These are phyloP conservation scores for Dryas drummondii DNA, from an alignment of 306 rosid species.

Conservation along the genomic window DNA sequence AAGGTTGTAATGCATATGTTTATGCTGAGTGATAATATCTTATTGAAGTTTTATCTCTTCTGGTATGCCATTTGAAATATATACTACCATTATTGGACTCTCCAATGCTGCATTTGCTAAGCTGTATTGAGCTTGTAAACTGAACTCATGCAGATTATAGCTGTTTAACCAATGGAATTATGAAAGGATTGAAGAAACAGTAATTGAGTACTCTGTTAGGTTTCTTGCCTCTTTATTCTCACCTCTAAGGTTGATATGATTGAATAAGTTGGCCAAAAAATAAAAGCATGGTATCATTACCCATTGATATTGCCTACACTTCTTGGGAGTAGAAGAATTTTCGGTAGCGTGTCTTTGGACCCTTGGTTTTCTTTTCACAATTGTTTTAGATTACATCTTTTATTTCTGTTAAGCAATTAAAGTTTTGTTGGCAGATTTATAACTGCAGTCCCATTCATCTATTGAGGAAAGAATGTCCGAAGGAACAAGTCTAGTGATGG, in stretches of 20 bases:
- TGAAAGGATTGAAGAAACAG: neutral
- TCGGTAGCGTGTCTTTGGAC: neutral
- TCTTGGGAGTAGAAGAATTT: neutral
- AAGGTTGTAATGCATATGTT: neutral
- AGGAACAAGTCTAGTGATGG: constrained; percentile 58
- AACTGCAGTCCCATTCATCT: constrained; percentile 12
- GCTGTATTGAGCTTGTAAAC: neutral
- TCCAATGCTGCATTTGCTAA: neutral
- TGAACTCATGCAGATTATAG: neutral
- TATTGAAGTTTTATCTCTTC: neutral
- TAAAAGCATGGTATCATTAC: neutral
- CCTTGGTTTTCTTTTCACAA: constrained; percentile 8
- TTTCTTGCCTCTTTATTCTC: neutral
- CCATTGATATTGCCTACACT: neutral
- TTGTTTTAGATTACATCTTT: neutral
- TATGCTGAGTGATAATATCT: neutral
- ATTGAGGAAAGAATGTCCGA: constrained; percentile 50
- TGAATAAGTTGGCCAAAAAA: neutral
- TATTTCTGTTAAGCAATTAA: constrained; percentile 3
- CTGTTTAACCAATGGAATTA: neutral
- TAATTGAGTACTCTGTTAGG: neutral
- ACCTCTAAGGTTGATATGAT: neutral
- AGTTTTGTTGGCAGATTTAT: constrained; percentile 29
- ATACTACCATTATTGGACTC: neutral
- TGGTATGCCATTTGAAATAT: neutral